phyloP scores from a whole-genome alignment of 768 basidiomycete species.

The Daedalea quercina region DNA sequence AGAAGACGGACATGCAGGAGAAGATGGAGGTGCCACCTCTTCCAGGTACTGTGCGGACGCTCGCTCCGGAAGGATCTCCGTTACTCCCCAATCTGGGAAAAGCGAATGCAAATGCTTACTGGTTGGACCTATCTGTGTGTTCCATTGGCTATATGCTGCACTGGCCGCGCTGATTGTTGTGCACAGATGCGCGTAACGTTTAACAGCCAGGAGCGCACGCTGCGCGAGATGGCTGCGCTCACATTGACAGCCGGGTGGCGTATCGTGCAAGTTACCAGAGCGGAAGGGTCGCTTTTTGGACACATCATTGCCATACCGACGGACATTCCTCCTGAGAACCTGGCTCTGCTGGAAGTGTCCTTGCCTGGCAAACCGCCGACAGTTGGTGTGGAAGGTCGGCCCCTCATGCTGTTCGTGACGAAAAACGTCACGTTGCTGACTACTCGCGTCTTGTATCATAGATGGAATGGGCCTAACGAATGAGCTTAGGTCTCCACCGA shows the following conservation, averaged over 20 bases:
- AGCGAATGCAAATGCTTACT: slow-evolving; percentile 62
- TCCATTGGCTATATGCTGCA: slow-evolving; percentile 37
- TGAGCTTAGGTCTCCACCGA: slow-evolving; percentile 7
- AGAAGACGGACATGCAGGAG: neutral
- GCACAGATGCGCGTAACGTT: slow-evolving; percentile 65
- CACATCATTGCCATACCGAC: slow-evolving; percentile 64
- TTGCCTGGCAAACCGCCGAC: neutral
- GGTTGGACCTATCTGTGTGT: slow-evolving; percentile 59
- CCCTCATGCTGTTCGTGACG: neutral
- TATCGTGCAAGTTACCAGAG: slow-evolving; percentile 49
- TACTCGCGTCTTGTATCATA: neutral
- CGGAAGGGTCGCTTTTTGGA: slow-evolving; percentile 62
- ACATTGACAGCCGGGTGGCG: slow-evolving; percentile 64
- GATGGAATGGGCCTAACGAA: neutral
- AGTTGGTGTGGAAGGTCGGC: neutral
- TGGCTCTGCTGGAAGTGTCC: slow-evolving; percentile 10
- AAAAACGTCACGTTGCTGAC: neutral
- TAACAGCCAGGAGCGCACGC: slow-evolving; percentile 64
- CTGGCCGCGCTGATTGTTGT: slow-evolving; percentile 37
- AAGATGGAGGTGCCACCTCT: slow-evolving; percentile 26
- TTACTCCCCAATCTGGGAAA: slow-evolving; percentile 71
- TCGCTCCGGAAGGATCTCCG: slow-evolving; percentile 51
- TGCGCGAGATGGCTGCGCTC: slow-evolving; percentile 53
- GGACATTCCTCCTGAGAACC: slow-evolving; percentile 32
- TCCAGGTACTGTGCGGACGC: slow-evolving; percentile 38